phyloP scores from a whole-genome alignment of 345 rosid species.

The Viola odorata region DNA sequence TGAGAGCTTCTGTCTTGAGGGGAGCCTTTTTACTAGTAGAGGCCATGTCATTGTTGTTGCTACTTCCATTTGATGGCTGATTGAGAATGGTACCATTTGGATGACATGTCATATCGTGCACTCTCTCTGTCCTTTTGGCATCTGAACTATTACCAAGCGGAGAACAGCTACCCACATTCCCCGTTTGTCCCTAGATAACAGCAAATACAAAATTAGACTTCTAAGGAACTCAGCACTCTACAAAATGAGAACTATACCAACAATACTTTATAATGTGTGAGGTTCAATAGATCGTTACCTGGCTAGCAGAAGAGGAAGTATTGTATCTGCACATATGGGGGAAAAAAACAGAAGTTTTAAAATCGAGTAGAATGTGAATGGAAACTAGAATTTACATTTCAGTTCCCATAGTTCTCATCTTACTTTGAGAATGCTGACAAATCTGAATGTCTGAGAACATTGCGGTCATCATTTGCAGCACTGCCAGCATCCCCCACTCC shows the following conservation, averaged over 20 bases:
- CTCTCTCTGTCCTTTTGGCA: constrained; percentile 39
- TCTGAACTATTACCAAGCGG: constrained; percentile 41
- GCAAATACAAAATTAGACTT: constrained; percentile 15
- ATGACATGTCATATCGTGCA: constrained; percentile 26
- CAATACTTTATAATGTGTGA: not conserved
- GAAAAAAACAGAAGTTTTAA: constrained; percentile 1
- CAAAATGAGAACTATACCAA: not conserved
- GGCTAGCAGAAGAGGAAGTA: constrained; percentile 48
- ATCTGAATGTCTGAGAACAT: constrained; percentile 56
- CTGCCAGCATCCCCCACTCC: constrained; percentile 32
- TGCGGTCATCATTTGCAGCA: constrained; percentile 36
- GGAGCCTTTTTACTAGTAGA: constrained; percentile 39
- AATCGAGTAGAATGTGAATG: constrained; percentile 9
- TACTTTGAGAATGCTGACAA: constrained; percentile 77
- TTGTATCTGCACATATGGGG: constrained; percentile 40
- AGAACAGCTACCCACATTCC: constrained; percentile 53
- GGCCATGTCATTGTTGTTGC: constrained; percentile 48
- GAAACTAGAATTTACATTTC: constrained; percentile 4
- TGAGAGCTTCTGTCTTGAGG: constrained; percentile 36
- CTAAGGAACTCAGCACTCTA: not conserved
- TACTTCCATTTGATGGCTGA: constrained; percentile 53
- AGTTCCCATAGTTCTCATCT: constrained; percentile 13
- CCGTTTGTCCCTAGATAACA: constrained; percentile 40
- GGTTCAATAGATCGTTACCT: constrained; percentile 33
- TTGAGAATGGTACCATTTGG: constrained; percentile 32